Conservation (phyloP, 345 rosid species). For the Schrenkiella parvula region DNA sequence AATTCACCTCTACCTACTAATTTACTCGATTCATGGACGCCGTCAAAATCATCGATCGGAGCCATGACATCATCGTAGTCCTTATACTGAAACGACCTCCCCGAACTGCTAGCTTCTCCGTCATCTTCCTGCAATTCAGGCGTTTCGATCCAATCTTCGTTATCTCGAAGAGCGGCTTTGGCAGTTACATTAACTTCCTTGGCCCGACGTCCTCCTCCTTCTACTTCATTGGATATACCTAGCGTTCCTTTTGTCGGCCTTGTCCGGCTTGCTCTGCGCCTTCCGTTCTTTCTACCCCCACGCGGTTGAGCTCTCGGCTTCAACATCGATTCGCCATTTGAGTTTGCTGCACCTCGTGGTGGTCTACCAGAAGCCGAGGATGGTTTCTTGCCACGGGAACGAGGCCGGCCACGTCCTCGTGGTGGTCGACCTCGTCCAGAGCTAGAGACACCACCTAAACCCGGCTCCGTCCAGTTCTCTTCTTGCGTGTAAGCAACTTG, state of each 20-base stretch:
- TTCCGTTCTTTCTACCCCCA: slow-evolving; percentile 52
- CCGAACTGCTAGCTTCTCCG: slow-evolving; percentile 57
- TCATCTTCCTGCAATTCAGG: slow-evolving; percentile 34
- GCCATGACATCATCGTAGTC: slow-evolving; percentile 42
- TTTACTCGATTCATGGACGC: slow-evolving; percentile 41
- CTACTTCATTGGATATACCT: slow-evolving; percentile 28
- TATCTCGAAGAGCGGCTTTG: slow-evolving; percentile 16
- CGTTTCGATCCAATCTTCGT: slow-evolving; percentile 38
- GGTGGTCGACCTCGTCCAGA: slow-evolving; percentile 43
- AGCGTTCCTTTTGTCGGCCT: slow-evolving; percentile 43
- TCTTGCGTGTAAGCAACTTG: slow-evolving; percentile 41
- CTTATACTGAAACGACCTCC: slow-evolving; percentile 40
- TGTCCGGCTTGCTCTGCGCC: slow-evolving; percentile 46
- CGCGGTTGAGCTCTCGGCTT: slow-evolving; percentile 48
- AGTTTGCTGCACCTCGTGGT: slow-evolving; percentile 26
- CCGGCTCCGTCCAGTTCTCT: slow-evolving; percentile 47
- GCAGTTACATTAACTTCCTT: slow-evolving; percentile 23
- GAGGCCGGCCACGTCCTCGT: slow-evolving; percentile 45
- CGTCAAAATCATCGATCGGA: slow-evolving; percentile 37
- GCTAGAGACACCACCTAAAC: slow-evolving; percentile 29
- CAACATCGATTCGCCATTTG: slow-evolving; percentile 27
- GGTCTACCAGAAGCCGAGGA: slow-evolving; percentile 47
- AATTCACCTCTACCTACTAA: slow-evolving; percentile 47
- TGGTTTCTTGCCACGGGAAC: slow-evolving; percentile 41
- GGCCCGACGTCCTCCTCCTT: not conserved